A percentile compares a stretch with the other conserved stretches of the same genome.
These are phyloP conservation scores for Neonectria ditissima DNA, from an alignment of 2,329 filamentous ascomycete genomes.

Conservation along the genomic window DNA sequence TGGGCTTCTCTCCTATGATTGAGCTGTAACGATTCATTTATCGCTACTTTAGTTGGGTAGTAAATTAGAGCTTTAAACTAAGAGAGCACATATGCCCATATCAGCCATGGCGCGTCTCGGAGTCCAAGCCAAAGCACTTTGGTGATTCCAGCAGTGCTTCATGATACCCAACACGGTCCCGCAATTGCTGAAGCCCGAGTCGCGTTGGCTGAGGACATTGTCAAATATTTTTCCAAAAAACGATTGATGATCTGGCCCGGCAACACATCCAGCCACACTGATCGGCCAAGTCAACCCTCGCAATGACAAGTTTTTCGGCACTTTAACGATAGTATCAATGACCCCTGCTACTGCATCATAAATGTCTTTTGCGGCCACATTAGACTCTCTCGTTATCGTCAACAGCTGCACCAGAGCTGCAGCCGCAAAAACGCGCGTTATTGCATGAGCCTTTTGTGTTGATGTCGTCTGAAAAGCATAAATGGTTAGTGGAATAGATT, in stretches of 20 bases:
- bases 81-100: conserved; percentile 36
- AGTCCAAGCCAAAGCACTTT: conserved; percentile 22
- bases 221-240: conserved; percentile 32
- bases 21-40: too few relatives aligned
- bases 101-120: conserved; percentile 32
- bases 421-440: conserved; percentile 28
- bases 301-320: conserved; percentile 27
- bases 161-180: conserved; percentile 32
- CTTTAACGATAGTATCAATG: conserved; percentile 18
- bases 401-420: conserved; percentile 33
- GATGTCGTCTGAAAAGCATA: background rate
- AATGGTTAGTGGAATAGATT: too few relatives aligned
- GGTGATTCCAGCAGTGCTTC: conserved; percentile 30
- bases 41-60: too few relatives aligned
- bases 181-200: conserved; percentile 34
- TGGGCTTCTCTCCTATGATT: too few relatives aligned
- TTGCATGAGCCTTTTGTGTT: background rate
- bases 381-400: background rate
- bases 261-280: conserved; percentile 31
- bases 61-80: conserved; percentile 32
- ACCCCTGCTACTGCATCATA: conserved; percentile 1
- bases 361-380: background rate
- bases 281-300: conserved; percentile 34
- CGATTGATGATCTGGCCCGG: conserved; percentile 21
- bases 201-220: conserved; percentile 11